Conservation (phyloP, 352 stramenopile genomes). For the Plasmopara halstedii region DNA sequence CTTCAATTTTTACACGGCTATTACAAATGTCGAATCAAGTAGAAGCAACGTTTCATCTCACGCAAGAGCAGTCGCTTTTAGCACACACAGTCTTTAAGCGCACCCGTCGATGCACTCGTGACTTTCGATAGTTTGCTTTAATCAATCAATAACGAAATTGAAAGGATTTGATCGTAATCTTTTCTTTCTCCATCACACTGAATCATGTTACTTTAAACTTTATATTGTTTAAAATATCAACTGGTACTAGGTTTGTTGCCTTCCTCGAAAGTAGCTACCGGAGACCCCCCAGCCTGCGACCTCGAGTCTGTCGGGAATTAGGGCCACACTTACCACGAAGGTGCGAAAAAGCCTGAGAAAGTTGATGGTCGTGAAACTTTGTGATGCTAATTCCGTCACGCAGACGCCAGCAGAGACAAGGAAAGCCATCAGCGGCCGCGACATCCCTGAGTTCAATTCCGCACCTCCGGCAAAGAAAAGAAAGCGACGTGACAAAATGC, state of each 20-base stretch:
- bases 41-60: constrained; percentile 36
- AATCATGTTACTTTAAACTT: constrained; percentile 12
- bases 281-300: not conserved
- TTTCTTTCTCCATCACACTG: too few relatives aligned
- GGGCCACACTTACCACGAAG: constrained; percentile 25
- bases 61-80: constrained; percentile 28
- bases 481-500: constrained; percentile 30
- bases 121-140: constrained; percentile 8
- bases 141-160: constrained; percentile 9
- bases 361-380: constrained; percentile 10
- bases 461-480: constrained; percentile 31
- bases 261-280: not conserved
- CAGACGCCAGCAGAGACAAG: constrained; percentile 24
- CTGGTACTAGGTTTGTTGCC: not conserved
- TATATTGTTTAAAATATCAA: constrained; percentile 4
- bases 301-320: constrained; percentile 8
- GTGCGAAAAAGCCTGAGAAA: constrained; percentile 13
- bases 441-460: constrained; percentile 22
- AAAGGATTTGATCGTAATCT: too few relatives aligned
- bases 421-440: constrained; percentile 24
- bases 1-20: constrained; percentile 31
- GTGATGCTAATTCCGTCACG: constrained; percentile 18
- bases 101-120: constrained; percentile 9
- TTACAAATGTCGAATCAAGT: constrained; percentile 29
- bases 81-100: constrained; percentile 24